A percentile compares a stretch with the other conserved stretches of the same genome.
These are phyloP conservation scores for Mariannaea sp. DNA, from an alignment of 2,329 filamentous ascomycete species.

Conservation along the genomic window DNA sequence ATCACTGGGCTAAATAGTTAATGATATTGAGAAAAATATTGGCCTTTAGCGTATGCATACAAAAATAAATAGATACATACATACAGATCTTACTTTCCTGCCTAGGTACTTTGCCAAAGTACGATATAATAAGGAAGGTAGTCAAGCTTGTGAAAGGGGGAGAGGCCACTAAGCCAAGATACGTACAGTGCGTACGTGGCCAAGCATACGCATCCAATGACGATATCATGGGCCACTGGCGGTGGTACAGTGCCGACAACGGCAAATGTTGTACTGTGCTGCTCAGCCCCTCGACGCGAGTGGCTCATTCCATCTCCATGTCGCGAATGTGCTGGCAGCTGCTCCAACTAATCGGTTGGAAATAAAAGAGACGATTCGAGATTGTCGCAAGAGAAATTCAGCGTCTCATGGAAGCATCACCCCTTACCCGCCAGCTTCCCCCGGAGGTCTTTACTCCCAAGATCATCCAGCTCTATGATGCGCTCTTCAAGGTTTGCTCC, in stretches of 20 bases:
- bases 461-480: constrained; percentile 86
- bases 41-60: no score
- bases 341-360: no score
- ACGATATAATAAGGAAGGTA: no score
- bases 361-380: not conserved
- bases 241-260: constrained; percentile 3
- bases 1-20: no score
- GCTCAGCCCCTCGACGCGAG: constrained; percentile 18
- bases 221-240: not conserved
- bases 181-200: constrained; percentile 19
- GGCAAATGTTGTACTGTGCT: not conserved
- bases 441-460: constrained; percentile 94
- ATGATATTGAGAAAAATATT: no score
- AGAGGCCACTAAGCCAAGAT: constrained; percentile 5
- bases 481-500: constrained; percentile 71
- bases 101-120: no score
- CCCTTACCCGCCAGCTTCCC: constrained; percentile 87
- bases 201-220: not conserved
- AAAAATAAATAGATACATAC: no score
- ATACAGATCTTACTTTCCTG: no score
- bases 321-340: constrained; percentile 19
- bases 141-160: no score
- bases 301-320: constrained; percentile 8
- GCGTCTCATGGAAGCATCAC: constrained; percentile 78
- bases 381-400: constrained; percentile 4